Evolutionary conservation across 2,329 filamentous ascomycete species (phyloP).

Genomic region (Colletotrichum sojae): DNA sequence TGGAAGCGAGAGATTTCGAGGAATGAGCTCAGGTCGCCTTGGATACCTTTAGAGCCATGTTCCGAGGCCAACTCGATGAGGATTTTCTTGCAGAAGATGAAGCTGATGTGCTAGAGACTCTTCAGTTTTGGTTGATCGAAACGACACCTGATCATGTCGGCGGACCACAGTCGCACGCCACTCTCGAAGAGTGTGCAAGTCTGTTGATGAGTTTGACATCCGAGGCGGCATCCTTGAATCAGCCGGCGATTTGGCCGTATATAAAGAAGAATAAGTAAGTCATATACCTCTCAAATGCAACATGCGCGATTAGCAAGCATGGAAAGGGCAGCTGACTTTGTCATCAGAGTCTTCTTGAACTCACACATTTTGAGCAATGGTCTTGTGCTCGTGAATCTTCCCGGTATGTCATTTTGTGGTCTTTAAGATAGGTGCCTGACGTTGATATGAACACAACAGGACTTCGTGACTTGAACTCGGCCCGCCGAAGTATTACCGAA

Average conservation of each 20-base stretch:
- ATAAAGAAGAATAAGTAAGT: conserved; percentile 59
- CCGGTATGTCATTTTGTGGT: conserved; percentile 50
- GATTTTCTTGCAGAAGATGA: conserved; percentile 39
- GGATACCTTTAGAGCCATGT: conserved; percentile 57
- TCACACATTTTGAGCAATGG: conserved; percentile 63
- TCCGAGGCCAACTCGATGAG: conserved; percentile 44
- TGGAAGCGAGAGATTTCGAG: conserved; percentile 43
- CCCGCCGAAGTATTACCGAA: conserved; percentile 59
- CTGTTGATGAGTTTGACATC: conserved; percentile 55
- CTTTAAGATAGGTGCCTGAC: neutral
- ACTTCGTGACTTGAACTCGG: conserved; percentile 62
- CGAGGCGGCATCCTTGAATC: conserved; percentile 42
- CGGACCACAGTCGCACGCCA: conserved; percentile 5
- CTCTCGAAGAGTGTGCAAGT: conserved; percentile 50
- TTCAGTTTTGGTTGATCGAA: conserved; percentile 46
- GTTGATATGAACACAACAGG: conserved; percentile 46
- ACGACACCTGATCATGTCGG: conserved; percentile 27
- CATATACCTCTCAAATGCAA: neutral
- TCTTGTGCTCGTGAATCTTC: conserved; percentile 63
- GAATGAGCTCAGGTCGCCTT: conserved; percentile 51
- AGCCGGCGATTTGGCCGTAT: conserved; percentile 58
- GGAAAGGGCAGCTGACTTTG: neutral
- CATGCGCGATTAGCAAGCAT: neutral
- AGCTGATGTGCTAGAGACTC: conserved; percentile 42
- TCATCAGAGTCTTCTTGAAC: conserved; percentile 56